Evolutionary conservation across 78 protist species (phyloP), one percentile per base, ranked within the genome.

Genomic region (Speleostelium caveatum): DNA sequence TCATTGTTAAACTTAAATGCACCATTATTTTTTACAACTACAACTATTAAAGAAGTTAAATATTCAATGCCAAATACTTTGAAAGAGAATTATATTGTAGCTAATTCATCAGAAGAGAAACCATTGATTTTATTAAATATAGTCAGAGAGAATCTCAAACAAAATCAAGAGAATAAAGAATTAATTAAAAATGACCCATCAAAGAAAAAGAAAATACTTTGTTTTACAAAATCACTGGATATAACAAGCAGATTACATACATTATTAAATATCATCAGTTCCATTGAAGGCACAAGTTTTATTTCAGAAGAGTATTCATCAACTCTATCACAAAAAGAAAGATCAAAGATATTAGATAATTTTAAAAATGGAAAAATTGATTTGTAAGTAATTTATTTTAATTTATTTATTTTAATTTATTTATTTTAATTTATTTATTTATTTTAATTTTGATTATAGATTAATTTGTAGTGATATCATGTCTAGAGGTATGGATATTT

Each of bases 401-500:
- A 21, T 30, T 74, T 21, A 22, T 30, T n/a, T 6, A 30, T 56
- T 21, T 38, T 38, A n/a, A 24, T 8, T 30, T 30, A 39, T 66
- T 51, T 28, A 1, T 72, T 30, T 21, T 28, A 75, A 41, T 61
- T 17, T 33, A 28, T 39, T 2, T 28, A 41, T 58, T 28, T n/a
- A 6, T 65, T 30, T n/a, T 16, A 7, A 35, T 68, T 17, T 68
- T 28, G 2, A 24, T n/a, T 38, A n/a, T 35, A 86, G 93, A 22
- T 60, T 87, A 61, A 74, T 87, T 60, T 87, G 93, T 77, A 97
- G 99, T n/a, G 98, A 96, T 66, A 95, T 96, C 39, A 94, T 95
- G 58, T 45, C 96, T 86, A 58, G 99, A n/a, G 99, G 99, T 65
- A 94, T 99, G 33, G 99, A 99, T 66, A 97, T 99, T 33, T 98